Percentiles rank a stretch among this genome's conserved stretches.
These are phyloP conservation scores for Nemania sp. DNA, from an alignment of 2,329 filamentous ascomycete species.

Conservation along the genomic window DNA sequence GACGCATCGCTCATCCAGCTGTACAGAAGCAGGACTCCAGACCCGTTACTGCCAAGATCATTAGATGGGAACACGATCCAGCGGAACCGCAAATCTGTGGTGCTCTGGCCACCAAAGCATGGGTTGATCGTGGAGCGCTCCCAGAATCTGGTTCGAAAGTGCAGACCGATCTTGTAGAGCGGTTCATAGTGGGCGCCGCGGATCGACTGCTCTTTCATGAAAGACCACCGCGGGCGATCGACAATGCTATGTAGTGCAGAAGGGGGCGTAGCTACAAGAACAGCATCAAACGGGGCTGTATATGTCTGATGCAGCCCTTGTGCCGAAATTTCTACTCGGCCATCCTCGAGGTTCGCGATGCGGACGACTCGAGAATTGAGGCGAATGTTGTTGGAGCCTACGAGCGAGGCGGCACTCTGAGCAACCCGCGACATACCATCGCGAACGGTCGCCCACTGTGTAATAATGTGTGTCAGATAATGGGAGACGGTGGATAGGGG, in stretches of 20 bases:
- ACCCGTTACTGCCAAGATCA: constrained; percentile 11
- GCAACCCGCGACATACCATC: constrained; percentile 13
- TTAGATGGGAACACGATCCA: constrained; percentile 28
- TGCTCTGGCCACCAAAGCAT: constrained; percentile 22
- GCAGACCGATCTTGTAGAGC: constrained; percentile 27
- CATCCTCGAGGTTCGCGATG: not conserved
- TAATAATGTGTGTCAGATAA: not conserved
- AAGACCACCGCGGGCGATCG: constrained; percentile 15
- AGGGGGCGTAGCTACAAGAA: constrained; percentile 9
- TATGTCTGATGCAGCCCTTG: not conserved
- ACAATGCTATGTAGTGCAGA: constrained; percentile 9
- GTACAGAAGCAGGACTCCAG: constrained; percentile 22
- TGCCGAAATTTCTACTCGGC: not conserved
- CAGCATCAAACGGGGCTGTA: not conserved
- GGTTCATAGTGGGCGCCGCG: constrained; percentile 14
- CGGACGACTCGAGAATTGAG: not conserved
- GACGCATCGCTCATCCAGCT: constrained; percentile 22
- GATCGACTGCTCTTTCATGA: constrained; percentile 23
- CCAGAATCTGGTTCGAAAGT: constrained; percentile 25
- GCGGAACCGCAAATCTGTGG: constrained; percentile 22
- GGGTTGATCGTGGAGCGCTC: constrained; percentile 9
- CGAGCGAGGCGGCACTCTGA: not conserved
- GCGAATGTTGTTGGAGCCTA: constrained; percentile 7
- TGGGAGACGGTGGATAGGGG: not conserved
- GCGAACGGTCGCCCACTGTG: not conserved